Evolutionary conservation across 306 rosid genomes (phyloP), one percentile per base, ranked within the genome.

Genomic region (Trichosanthes cucumerina): DNA sequence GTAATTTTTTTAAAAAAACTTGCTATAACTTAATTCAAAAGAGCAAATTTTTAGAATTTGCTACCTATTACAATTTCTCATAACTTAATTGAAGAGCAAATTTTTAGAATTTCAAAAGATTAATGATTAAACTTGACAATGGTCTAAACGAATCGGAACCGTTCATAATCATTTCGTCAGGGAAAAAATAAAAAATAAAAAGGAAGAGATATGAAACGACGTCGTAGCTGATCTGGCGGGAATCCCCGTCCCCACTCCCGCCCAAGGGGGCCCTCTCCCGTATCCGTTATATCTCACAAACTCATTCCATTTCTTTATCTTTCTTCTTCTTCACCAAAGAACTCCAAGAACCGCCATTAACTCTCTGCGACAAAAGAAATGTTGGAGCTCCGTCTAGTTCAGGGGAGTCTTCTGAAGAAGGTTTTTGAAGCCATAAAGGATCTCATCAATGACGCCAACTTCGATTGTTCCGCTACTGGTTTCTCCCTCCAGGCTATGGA

Each of bases 401-500:
- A 70, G 44, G 82, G 82, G 6, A 28, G 78, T n/a, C 78, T 79
- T 39, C 69, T 79, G 21, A 79, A 79, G 78, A 79, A 79, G 82
- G 58, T 69, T 56, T 41, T 79, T 8, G 82, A 79, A 19, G 82
- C 82, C 36, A 52, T 88, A 79, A 87, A 75, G 73, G 96, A 88
- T 34, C 86, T 91, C 0, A 91, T 91, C n/a, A 88, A 82, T 59
- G 96, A 91, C 39, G 93, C 96, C 0, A 88, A 88, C 86, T 91
- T 91, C 87, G 82, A 79, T 34, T 79, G 68, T 23, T 79, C 82
- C 31, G 31, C 69, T 7, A 15, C 82, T 54, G 82, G 82, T 36
- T 91, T 91, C 83, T 91, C 92, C 7, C 92, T 91, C 4, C 96
- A 88, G 26, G 96, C 96, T 73, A 91, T 91, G 92, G 93, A 88